Evolutionary conservation across 2,329 filamentous ascomycete genomes (phyloP), one percentile per base, ranked within the genome.

Genomic region (Aspergillus ibericus): DNA sequence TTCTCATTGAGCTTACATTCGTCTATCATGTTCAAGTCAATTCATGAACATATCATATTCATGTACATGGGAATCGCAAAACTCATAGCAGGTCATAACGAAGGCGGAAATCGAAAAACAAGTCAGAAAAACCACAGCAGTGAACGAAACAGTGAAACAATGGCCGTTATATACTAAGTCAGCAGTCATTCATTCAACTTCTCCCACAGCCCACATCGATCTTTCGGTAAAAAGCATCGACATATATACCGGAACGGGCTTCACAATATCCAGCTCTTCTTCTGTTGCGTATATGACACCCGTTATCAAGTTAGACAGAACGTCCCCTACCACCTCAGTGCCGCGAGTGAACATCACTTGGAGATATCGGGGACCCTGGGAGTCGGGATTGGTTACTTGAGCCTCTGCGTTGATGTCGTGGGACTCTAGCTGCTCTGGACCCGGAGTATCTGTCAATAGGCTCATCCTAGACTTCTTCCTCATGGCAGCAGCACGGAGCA

Each of bases 401-500:
- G 18, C 25, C 8, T 48, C 25, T n/a, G 25, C n/a, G 2, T 16
- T 25, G 15, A 48, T 2, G 16, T 48, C 27, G 8, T 12, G 25
- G 16, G 44, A 10, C n/a, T 32, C 8, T 13, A 25, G 13, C 10
- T 7, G 5, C 10, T 44, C 25, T 4, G 7, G 9, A 3, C 12
- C 8, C 4, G 9, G 29, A 20, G 2, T 4, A 7, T 27, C 12
- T 7, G n/a, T 27, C 13, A 20, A 16, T 34, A 10, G 22, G 7
- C 4, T 34, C 15, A 42, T 34, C 15, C 5, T 22, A 15, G 15
- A 10, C 20, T 13, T 18, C 35, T 32, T 47, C 18, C 35, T 46
- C n/a, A 38, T 16, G 13, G 42, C 40, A 34, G 49, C 49, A 20
- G 58, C 53, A 40, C 29, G 48, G 5, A 59, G 49, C 10, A 40